Evolutionary conservation across 2,329 filamentous ascomycete genomes (phyloP).

Genomic region (Xylariales sp.): DNA sequence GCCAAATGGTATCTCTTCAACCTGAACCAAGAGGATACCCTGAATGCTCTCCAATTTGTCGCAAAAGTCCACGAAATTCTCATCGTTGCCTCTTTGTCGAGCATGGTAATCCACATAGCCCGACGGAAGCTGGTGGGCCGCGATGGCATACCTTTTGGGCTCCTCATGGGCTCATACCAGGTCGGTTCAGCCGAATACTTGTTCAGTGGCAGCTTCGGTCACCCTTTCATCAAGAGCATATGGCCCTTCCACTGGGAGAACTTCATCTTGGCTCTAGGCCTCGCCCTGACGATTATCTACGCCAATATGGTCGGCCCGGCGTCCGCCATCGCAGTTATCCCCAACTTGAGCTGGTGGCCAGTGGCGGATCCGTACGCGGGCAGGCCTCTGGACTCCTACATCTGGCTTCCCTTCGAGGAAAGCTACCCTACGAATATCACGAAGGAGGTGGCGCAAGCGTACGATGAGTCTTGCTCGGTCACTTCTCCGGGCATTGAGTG

Average conservation of each 20-base stretch:
- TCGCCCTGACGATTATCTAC: conserved; percentile 1
- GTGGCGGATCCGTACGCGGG: not conserved
- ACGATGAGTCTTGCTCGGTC: not conserved
- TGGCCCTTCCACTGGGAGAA: not conserved
- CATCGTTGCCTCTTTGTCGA: not conserved
- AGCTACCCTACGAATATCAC: not conserved
- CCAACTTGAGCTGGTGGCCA: conserved; percentile 2
- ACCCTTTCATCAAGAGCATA: not conserved
- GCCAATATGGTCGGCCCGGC: conserved; percentile 5
- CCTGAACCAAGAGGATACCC: not conserved
- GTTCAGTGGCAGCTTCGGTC: conserved; percentile 4
- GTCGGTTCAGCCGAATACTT: conserved; percentile 3
- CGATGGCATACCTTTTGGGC: not conserved
- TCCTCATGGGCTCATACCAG: conserved; percentile 1
- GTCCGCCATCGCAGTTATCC: not conserved
- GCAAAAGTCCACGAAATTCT: conserved; percentile 2
- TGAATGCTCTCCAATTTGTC: not conserved
- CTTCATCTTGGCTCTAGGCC: not conserved
- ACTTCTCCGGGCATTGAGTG: not conserved
- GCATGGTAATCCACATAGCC: not conserved
- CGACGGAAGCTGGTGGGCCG: conserved; percentile 2
- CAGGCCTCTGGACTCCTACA: not conserved
- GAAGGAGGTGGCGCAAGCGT: not conserved
- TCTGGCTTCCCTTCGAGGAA: not conserved
- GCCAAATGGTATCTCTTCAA: not conserved